Evolutionary conservation across 2,329 filamentous ascomycete genomes (phyloP), one percentile per base, ranked within the genome.

Genomic region (Bertia moriformis): DNA sequence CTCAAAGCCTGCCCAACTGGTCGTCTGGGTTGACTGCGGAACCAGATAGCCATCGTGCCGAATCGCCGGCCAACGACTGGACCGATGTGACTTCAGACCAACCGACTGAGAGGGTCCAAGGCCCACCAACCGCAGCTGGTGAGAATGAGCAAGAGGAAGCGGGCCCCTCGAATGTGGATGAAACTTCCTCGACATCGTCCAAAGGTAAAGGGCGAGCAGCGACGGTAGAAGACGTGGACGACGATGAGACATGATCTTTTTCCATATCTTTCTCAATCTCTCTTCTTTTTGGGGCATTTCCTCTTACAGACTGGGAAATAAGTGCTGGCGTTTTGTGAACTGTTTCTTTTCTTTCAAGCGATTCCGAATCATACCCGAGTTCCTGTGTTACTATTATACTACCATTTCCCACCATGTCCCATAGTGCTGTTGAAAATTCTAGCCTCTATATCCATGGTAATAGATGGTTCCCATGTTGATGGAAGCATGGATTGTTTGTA

Each of bases 131-230:
- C n/a, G n/a, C n/a, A n/a, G n/a, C n/a, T n/a, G n/a, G n/a, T n/a
- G n/a, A n/a, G n/a, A n/a, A n/a, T n/a, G n/a, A n/a, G n/a, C n/a
- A n/a, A n/a, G n/a, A n/a, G n/a, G n/a, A 14, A 45, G 39, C 18
- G 42, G 27, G 39, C 22, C 39, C 4, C 37, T 10, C 37, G 17
- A 39, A 43, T 4, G 43, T 46, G 14, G 43, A 43, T 4, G 43
- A 45, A 14, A 47, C 44, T 18, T 40, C 47, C 19, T 38, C 20
- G 14, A 41, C 37, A n/a, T 45, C 42, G 37, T 46, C 45, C 10
- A 67, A 66, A 46, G 60, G 59, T 4, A 69, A 66, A 45, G 62
- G 53, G 1, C 66, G 52, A 42, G 62, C 61, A 3, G 66, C 56
- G 10, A 66, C 65, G 3, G 57, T 71, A 4, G 64, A 68, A 45